Conservation (phyloP, 805 yeast genomes). For the Cyberlindnera sargentensis region DNA sequence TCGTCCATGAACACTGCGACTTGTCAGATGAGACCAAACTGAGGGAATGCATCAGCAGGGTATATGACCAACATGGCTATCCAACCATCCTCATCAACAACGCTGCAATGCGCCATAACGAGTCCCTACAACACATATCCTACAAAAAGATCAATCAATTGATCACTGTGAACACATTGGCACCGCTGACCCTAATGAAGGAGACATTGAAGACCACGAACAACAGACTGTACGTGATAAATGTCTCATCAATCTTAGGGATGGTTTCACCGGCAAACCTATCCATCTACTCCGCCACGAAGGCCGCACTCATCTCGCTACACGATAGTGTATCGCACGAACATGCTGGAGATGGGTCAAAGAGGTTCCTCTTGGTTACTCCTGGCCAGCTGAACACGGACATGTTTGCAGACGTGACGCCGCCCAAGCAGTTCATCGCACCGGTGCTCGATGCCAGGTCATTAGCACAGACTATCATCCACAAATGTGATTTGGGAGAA, state of each 20-base stretch:
- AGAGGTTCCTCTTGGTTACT: conserved; percentile 65
- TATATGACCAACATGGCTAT: conserved; percentile 39
- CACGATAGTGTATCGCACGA: conserved; percentile 82
- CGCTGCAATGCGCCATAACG: conserved; percentile 65
- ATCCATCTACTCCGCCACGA: conserved; percentile 79
- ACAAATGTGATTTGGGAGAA: conserved; percentile 51
- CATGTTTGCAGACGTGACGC: conserved; percentile 67
- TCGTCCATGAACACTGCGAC: conserved; percentile 55
- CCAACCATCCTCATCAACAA: conserved; percentile 71
- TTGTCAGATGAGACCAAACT: conserved; percentile 46
- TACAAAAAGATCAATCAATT: conserved; percentile 49
- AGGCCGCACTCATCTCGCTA: conserved; percentile 74
- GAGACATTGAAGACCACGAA: conserved; percentile 44
- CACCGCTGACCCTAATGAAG: conserved; percentile 62
- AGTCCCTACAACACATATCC: conserved; percentile 40
- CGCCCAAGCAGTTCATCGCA: conserved; percentile 72
- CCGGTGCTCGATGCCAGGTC: conserved; percentile 59
- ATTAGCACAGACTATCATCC: conserved; percentile 51
- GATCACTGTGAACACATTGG: conserved; percentile 55
- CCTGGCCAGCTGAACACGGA: conserved; percentile 80
- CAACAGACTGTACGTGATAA: conserved; percentile 66
- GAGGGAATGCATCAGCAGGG: conserved; percentile 28
- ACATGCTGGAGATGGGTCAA: conserved; percentile 43
- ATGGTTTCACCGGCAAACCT: conserved; percentile 70
- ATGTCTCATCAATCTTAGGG: conserved; percentile 75